Evolutionary conservation across 2,329 filamentous ascomycete species (phyloP).

Genomic region (Claviceps africana): DNA sequence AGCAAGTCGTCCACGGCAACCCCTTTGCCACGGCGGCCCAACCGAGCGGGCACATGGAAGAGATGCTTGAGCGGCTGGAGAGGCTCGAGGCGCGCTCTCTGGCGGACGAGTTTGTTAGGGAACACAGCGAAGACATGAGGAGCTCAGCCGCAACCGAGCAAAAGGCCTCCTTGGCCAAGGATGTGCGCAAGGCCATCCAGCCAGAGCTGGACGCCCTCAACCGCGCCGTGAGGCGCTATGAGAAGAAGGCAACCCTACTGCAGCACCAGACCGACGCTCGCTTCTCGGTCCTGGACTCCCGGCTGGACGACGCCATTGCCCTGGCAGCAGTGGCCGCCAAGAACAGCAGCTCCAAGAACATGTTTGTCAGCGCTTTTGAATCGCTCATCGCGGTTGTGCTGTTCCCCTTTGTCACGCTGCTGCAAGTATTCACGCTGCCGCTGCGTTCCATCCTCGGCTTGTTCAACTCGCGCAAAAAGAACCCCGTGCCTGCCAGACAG

Average conservation of each 20-base stretch:
- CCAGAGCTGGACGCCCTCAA: conserved; percentile 80
- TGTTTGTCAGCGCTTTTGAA: conserved; percentile 25
- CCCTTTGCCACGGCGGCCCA: conserved; percentile 23
- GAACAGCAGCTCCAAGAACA: conserved; percentile 24
- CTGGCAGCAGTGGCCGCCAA: conserved; percentile 64
- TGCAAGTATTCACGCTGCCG: conserved; percentile 29
- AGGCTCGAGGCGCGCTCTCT: conserved; percentile 46
- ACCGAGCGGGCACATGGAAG: conserved; percentile 32
- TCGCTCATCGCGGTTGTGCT: conserved; percentile 20
- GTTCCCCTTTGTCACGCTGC: conserved; percentile 27
- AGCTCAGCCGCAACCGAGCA: conserved; percentile 24
- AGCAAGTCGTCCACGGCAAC: conserved; percentile 50
- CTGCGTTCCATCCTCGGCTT: conserved; percentile 23
- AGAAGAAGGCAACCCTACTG: conserved; percentile 70
- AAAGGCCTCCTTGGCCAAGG: conserved; percentile 32
- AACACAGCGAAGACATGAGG: conserved; percentile 16
- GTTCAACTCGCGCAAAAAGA: conserved; percentile 19
- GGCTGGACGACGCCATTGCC: conserved; percentile 63
- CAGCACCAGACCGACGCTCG: conserved; percentile 63
- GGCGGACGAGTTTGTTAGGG: conserved; percentile 12
- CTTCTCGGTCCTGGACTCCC: conserved; percentile 55
- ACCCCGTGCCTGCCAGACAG: conserved; percentile 12
- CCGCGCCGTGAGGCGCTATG: conserved; percentile 76
- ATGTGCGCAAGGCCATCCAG: conserved; percentile 53
- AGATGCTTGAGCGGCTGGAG: conserved; percentile 52